phyloP scores from a whole-genome alignment of 164 flowering plant species.

The Brasenia schreberi region DNA sequence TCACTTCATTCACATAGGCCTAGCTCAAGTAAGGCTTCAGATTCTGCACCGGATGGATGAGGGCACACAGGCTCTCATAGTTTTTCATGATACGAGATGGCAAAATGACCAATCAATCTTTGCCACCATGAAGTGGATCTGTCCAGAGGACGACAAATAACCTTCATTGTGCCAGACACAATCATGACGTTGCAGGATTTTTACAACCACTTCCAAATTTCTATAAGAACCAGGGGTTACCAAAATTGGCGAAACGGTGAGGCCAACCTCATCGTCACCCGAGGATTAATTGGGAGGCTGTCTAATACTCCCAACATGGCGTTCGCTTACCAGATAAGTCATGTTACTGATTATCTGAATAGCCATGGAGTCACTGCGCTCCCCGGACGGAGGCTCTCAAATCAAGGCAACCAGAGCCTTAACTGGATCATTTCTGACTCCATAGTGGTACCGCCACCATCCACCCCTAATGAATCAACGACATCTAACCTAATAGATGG shows the following conservation, averaged over 20 bases:
- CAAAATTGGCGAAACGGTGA: not conserved
- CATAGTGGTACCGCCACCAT: no score
- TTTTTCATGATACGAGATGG: not conserved
- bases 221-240: not conserved
- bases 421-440: no score
- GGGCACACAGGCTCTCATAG: not conserved
- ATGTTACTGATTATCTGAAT: no score
- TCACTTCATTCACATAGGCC: not conserved
- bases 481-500: no score
- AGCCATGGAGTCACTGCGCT: no score
- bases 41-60: not conserved
- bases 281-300: not conserved
- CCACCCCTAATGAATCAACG: no score
- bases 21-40: constrained; percentile 1
- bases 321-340: not conserved
- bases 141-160: no score
- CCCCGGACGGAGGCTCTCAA: no score
- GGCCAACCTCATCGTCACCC: not conserved
- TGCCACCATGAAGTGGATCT: not conserved
- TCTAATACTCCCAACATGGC: not conserved
- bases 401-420: no score
- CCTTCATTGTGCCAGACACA: no score
- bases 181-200: not conserved
- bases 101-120: not conserved
- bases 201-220: not conserved